phyloP scores from a whole-genome alignment of 1,139 yeast species.

The Protomyces macrosporus region DNA sequence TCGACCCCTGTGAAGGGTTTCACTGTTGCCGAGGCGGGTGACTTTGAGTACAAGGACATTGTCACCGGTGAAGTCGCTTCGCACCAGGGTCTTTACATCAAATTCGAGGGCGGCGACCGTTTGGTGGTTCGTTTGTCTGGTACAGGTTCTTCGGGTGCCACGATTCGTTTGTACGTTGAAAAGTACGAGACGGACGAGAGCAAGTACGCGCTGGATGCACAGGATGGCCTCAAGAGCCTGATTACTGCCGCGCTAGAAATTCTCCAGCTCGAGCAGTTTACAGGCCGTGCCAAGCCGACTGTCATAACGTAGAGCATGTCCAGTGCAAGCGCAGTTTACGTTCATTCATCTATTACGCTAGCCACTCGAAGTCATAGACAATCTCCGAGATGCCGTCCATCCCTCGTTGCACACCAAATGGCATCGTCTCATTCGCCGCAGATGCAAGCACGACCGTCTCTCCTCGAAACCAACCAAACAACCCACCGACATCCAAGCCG shows the following conservation, averaged over 20 bases:
- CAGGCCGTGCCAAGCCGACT: slow-evolving; percentile 83
- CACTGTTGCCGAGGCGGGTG: slow-evolving; percentile 65
- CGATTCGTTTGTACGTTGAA: slow-evolving; percentile 88
- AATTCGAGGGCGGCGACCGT: slow-evolving; percentile 75
- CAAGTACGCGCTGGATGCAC: slow-evolving; percentile 53
- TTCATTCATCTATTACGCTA: neutral
- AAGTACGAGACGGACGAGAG: slow-evolving; percentile 61
- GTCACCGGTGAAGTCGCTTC: slow-evolving; percentile 84
- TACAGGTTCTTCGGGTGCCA: slow-evolving; percentile 97
- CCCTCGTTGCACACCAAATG: neutral
- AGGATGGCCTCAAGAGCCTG: slow-evolving; percentile 60
- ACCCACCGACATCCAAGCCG: neutral
- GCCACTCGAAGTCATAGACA: neutral
- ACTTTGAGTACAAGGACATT: slow-evolving; percentile 83
- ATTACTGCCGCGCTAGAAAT: slow-evolving; percentile 60
- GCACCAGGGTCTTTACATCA: slow-evolving; percentile 89
- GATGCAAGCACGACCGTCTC: too few relatives aligned
- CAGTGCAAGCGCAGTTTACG: neutral
- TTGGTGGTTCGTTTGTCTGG: slow-evolving; percentile 90
- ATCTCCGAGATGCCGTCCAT: neutral
- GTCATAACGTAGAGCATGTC: slow-evolving; percentile 61
- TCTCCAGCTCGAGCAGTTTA: slow-evolving; percentile 63
- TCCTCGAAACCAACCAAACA: neutral
- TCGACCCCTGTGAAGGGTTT: slow-evolving; percentile 46
- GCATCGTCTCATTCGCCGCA: neutral